Evolutionary conservation across 768 basidiomycete genomes (phyloP), one percentile per base, ranked within the genome.

Genomic region (Pluteus cervinus): DNA sequence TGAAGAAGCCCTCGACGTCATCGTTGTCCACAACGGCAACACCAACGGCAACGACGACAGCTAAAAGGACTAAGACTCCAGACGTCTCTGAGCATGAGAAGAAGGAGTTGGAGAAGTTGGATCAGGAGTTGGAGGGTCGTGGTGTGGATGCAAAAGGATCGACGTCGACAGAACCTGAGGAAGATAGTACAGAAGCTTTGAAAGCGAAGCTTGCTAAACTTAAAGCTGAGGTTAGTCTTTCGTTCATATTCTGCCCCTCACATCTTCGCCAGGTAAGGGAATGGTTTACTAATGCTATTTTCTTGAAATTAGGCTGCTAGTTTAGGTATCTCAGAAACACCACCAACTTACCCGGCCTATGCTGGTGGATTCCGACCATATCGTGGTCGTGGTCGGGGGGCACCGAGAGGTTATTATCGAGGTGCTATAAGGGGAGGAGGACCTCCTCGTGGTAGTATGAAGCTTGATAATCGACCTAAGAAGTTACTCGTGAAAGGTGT

Each of bases 381-480:
- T 32, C 73, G 87, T 41, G 82, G 81, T 8, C 75, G 81, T 17
- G 76, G 67, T 22, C 66, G 83, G 38, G 84, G 80, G 2, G 60
- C 56, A 18, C 67, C 68, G 0, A 58, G 87, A 31, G 63, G 74
- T 10, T 81, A 71, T 50, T 76, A 70, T 55, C 75, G 84, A 41
- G 75, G 76, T 28, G 69, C 66, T 7, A 66, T 73, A 45, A 76
- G 86, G 30, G 85, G 86, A 40, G 79, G 76, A 5, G 48, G 48
- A 3, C 70, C 75, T 31, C 69, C 79, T 7, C 73, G 82, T 28
- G 65, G 69, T 7, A 89, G 80, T 50, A 85, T 94, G 83, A 86
- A 86, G 53, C 74, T 96, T 20, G 91, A 96, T 57, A 90, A 92
- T 52, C 77, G 91, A 12, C 86, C 91, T 7, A 85, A 80, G 63